These are phyloP conservation scores for Neonectria ditissima DNA, from an alignment of 2,329 filamentous ascomycete species.

Conservation along the genomic window DNA sequence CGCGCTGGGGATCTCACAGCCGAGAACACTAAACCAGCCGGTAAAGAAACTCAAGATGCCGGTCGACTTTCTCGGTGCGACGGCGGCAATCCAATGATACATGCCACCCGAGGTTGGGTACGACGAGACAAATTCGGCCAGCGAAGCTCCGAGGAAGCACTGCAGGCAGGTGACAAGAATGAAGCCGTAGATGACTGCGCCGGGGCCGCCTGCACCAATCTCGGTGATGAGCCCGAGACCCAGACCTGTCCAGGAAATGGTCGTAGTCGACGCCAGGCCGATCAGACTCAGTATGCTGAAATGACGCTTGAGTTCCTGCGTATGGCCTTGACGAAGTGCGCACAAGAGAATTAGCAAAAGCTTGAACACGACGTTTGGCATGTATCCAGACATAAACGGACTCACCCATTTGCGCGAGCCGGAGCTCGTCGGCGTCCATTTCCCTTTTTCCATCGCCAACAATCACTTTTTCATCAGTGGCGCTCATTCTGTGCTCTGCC, in stretches of 20 bases:
- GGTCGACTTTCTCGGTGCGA: constrained; percentile 55
- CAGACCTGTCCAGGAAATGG: constrained; percentile 62
- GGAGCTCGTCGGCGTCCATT: constrained; percentile 53
- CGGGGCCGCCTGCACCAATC: constrained; percentile 61
- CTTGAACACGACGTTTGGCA: background rate
- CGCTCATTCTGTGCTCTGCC: constrained; percentile 5
- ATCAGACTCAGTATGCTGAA: constrained; percentile 61
- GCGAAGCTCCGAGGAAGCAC: constrained; percentile 57
- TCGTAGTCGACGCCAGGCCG: constrained; percentile 61
- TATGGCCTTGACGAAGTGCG: constrained; percentile 52
- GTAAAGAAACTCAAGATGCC: constrained; percentile 58
- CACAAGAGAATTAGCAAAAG: constrained; percentile 1
- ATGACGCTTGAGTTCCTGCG: constrained; percentile 61
- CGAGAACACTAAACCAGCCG: constrained; percentile 57
- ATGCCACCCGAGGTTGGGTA: constrained; percentile 63
- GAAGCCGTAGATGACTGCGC: constrained; percentile 63
- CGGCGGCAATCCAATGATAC: constrained; percentile 64
- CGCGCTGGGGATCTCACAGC: constrained; percentile 40
- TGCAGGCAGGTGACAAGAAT: constrained; percentile 61
- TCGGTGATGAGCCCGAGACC: constrained; percentile 59
- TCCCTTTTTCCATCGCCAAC: constrained; percentile 13
- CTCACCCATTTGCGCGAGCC: constrained; percentile 59
- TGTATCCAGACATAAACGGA: background rate
- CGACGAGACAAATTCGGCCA: constrained; percentile 57
- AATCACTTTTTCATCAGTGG: constrained; percentile 13